phyloP scores from a whole-genome alignment of 1,284 basidiomycete species.

The Phylloboletellus chloephorus region DNA sequence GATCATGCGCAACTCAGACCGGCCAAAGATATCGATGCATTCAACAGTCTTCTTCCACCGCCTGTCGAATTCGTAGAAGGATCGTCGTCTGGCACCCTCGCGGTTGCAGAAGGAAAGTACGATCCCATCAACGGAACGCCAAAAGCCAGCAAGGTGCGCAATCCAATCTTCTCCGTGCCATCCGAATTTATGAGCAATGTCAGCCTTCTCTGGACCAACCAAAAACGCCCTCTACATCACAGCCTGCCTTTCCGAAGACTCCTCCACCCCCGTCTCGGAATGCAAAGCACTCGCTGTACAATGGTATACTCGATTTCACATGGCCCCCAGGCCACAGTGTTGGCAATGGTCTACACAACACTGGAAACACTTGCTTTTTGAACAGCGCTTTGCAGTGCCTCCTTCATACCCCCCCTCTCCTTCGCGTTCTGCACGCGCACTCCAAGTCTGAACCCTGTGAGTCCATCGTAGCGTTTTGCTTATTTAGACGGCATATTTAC shows the following conservation, averaged over 20 bases:
- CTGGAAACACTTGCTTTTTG: conserved; percentile 96
- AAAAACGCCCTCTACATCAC: conserved; percentile 19
- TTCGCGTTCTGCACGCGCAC: conserved; percentile 65
- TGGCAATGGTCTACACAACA: conserved; percentile 78
- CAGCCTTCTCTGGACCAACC: conserved; percentile 20
- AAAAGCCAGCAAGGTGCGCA: conserved; percentile 34
- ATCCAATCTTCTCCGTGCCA: background rate
- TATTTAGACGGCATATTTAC: conserved; percentile 7
- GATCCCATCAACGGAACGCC: conserved; percentile 68
- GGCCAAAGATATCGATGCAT: conserved; percentile 63
- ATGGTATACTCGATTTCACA: conserved; percentile 49
- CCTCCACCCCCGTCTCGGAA: conserved; percentile 17
- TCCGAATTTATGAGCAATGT: conserved; percentile 3
- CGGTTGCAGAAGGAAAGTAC: conserved; percentile 66
- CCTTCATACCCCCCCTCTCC: conserved; percentile 88
- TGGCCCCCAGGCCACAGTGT: conserved; percentile 45
- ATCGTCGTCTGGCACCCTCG: conserved; percentile 66
- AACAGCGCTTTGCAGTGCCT: conserved; percentile 95
- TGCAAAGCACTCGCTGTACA: conserved; percentile 39
- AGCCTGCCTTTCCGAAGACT: conserved; percentile 20
- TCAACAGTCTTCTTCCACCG: conserved; percentile 68
- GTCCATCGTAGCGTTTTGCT: conserved; percentile 22
- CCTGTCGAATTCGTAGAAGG: conserved; percentile 77
- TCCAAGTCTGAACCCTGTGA: conserved; percentile 44
- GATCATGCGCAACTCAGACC: conserved; percentile 55